phyloP scores from a whole-genome alignment of 148 eudicot genomes.

The Pharnaceum exiguum region DNA sequence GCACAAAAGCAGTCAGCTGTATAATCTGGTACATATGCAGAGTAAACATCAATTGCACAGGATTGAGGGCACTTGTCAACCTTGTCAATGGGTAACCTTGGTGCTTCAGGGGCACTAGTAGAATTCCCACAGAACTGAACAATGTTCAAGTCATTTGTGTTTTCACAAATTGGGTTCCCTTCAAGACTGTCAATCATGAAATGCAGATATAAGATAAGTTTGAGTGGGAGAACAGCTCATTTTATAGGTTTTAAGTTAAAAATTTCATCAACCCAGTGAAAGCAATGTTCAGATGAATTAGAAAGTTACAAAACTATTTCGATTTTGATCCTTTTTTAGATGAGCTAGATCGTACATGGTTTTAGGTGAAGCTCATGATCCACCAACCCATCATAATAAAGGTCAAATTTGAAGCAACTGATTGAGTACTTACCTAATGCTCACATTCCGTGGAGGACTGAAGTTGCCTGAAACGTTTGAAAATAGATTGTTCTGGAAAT shows the following conservation, averaged over 20 bases:
- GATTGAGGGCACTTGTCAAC: slow-evolving; percentile 15
- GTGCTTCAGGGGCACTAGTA: slow-evolving; percentile 10
- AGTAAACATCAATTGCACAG: slow-evolving; percentile 32
- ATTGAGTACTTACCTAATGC: slow-evolving; percentile 24
- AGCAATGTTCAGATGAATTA: too few species aligned
- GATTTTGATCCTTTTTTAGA: too few species aligned
- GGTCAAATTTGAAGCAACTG: background rate
- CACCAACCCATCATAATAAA: background rate
- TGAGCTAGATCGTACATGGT: background rate
- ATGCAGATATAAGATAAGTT: too few species aligned
- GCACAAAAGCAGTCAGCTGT: slow-evolving; percentile 49
- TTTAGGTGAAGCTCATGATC: too few species aligned
- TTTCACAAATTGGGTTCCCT: slow-evolving; percentile 44
- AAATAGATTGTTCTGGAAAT: slow-evolving; percentile 52
- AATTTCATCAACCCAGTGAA: too few species aligned
- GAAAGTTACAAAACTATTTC: too few species aligned
- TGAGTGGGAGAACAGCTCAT: too few species aligned
- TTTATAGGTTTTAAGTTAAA: too few species aligned
- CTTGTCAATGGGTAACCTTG: slow-evolving; percentile 12
- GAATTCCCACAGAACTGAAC: slow-evolving; percentile 28
- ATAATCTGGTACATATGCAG: slow-evolving; percentile 46
- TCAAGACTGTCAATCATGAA: slow-evolving; percentile 29
- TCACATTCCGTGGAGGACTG: slow-evolving; percentile 50
- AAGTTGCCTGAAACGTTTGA: slow-evolving; percentile 43
- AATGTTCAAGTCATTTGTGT: slow-evolving; percentile 9